Percentiles rank a stretch among this genome's conserved stretches.
These are phyloP conservation scores for Ustilago vetiveriae DNA, from an alignment of 1,284 basidiomycete species.

Conservation along the genomic window DNA sequence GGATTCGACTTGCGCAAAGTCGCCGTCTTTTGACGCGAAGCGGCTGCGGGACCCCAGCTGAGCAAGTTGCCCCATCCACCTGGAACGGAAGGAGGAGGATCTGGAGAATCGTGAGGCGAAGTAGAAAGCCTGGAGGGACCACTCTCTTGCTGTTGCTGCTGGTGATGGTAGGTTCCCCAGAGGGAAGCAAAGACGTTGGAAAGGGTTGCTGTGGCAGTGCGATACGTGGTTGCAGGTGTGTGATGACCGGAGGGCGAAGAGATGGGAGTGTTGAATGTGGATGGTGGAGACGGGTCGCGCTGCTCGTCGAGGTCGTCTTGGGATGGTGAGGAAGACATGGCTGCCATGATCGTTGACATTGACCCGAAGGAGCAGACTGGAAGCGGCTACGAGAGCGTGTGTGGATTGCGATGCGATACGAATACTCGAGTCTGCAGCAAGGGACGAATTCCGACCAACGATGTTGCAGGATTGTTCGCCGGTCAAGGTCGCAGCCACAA, in stretches of 20 bases:
- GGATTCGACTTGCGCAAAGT: constrained; percentile 26
- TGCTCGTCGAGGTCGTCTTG: constrained; percentile 16
- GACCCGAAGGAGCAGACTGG: neutral
- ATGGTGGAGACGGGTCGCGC: constrained; percentile 19
- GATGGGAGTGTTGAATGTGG: constrained; percentile 24
- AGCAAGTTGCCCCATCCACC: constrained; percentile 45
- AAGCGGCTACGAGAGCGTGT: too few relatives aligned
- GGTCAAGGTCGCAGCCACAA: too few relatives aligned
- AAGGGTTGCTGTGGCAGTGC: constrained; percentile 36
- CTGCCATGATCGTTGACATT: constrained; percentile 25
- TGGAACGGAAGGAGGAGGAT: constrained; percentile 26
- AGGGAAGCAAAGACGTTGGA: constrained; percentile 43
- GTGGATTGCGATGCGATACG: too few relatives aligned
- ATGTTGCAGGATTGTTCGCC: too few relatives aligned
- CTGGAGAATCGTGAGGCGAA: constrained; percentile 1
- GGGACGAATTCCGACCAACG: too few relatives aligned
- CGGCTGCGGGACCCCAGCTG: constrained; percentile 43
- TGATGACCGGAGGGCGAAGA: constrained; percentile 27
- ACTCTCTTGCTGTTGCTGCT: constrained; percentile 18
- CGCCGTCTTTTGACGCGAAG: constrained; percentile 12
- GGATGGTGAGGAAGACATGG: constrained; percentile 23
- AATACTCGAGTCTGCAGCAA: too few relatives aligned
- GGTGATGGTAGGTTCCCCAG: constrained; percentile 40
- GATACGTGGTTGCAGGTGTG: constrained; percentile 35
- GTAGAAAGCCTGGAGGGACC: constrained; percentile 28